Base-by-base conservation (phyloP, 495 filamentous ascomycete species). In the Recurvomyces mirabilis region DNA sequence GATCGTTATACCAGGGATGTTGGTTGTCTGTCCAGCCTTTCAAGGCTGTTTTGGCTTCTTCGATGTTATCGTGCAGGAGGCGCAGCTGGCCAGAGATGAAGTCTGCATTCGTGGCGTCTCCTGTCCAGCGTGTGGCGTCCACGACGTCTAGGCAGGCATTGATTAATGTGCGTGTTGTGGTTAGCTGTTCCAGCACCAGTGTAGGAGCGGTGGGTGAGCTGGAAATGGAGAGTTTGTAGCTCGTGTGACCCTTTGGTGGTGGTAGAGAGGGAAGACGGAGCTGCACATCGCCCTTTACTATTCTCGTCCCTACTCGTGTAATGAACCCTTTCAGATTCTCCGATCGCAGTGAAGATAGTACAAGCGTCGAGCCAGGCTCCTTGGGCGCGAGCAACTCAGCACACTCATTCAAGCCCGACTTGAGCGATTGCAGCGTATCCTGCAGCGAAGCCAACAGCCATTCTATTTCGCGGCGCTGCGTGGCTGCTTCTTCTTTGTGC, bases 301-400 rank as follows among this genome's bases (percentile, higher is more conserved):
- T 56, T 18, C 61, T 49, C 15, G 64, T 60, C n/a, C 64, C 64
- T 9, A 72, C 60, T 35, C 74, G 75, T 0, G 88, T 95, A 38
- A 95, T 73, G 60, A 84, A 81, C 4, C 91, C 91, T 60, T 98
- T 98, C 25, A 96, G 78, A 48, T 72, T 77, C 66, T 98, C 91
- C 35, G 82, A 85, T 14, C 93, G 74, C 26, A 81, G 67, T n/a
- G 87, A 91, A 41, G 83, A 87, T 21, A 96, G 68, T 5, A 84
- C 88, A 36, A 98, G 75, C 4, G 88, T 98, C 41, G 78, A 84
- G 11, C 83, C 83, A 1, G 81, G 79, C 52, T 93, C 84, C 46
- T 78, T 68, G 2, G 89, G 86, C 9, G 84, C 77, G 25, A 98
- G 74, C 7, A 96, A 74, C 19, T 76, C 73, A 36, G 80, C 77